These are phyloP conservation scores for Aspergillus neotritici DNA, from an alignment of 2,329 filamentous ascomycete genomes.

Conservation along the genomic window DNA sequence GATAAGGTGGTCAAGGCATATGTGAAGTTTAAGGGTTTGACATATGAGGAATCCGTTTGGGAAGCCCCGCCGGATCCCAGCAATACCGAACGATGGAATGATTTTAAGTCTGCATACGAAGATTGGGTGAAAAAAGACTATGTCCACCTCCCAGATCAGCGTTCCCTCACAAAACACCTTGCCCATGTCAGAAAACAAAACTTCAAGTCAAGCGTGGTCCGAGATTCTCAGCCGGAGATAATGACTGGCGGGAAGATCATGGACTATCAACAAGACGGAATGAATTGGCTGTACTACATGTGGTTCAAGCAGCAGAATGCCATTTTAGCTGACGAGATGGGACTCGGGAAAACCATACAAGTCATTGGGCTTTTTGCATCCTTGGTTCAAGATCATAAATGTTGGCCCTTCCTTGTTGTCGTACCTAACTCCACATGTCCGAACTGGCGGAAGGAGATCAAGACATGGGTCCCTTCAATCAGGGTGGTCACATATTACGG, in stretches of 20 bases:
- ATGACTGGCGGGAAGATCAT: conserved; percentile 77
- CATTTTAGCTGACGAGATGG: conserved; percentile 96
- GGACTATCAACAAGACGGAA: conserved; percentile 85
- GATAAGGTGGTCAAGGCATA: conserved; percentile 66
- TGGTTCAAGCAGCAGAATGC: conserved; percentile 78
- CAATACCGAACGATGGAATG: conserved; percentile 62
- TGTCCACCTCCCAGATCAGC: conserved; percentile 54
- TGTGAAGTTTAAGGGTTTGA: conserved; percentile 88
- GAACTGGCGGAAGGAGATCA: conserved; percentile 97
- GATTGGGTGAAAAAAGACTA: conserved; percentile 79
- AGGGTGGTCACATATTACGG: conserved; percentile 93
- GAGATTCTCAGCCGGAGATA: conserved; percentile 65
- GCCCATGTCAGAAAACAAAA: conserved; percentile 59
- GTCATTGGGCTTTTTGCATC: conserved; percentile 76
- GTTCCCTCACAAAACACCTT: conserved; percentile 61
- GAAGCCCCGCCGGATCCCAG: conserved; percentile 65
- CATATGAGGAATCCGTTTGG: conserved; percentile 89
- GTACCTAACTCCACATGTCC: conserved; percentile 92
- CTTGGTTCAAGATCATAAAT: conserved; percentile 62
- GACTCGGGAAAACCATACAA: conserved; percentile 93
- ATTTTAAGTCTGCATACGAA: conserved; percentile 76
- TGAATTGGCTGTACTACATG: conserved; percentile 93
- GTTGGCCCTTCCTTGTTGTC: conserved; percentile 88
- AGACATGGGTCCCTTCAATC: conserved; percentile 80
- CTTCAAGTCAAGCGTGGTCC: conserved; percentile 62